Evolutionary conservation across 1,284 basidiomycete species (phyloP).

Genomic region (Moniliella sp.): DNA sequence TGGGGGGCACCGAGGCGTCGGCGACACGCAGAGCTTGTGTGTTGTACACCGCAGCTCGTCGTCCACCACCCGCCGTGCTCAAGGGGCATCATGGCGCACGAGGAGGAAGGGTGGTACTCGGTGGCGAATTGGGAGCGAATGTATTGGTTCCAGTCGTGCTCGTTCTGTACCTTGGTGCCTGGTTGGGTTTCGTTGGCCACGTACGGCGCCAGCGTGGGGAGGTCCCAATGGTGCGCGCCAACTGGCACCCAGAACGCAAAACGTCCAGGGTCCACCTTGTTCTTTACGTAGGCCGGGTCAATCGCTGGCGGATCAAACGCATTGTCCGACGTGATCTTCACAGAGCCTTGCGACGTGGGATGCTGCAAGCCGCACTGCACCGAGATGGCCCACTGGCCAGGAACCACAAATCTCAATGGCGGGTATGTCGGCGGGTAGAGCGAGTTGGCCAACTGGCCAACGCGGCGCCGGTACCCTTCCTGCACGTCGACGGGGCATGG

Average conservation of each 20-base stretch:
- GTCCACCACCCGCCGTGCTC: slow-evolving; percentile 48
- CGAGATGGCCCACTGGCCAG: slow-evolving; percentile 10
- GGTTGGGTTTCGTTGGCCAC: slow-evolving; percentile 6
- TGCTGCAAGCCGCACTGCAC: slow-evolving; percentile 18
- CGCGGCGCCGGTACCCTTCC: slow-evolving; percentile 47
- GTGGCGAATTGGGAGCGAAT: slow-evolving; percentile 23
- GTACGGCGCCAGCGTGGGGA: slow-evolving; percentile 5
- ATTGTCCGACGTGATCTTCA: slow-evolving; percentile 12
- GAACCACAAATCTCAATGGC: slow-evolving; percentile 18
- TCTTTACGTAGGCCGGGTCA: slow-evolving; percentile 17
- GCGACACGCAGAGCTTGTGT: slow-evolving; percentile 43
- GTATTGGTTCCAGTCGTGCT: slow-evolving; percentile 11
- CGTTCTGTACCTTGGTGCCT: slow-evolving; percentile 4
- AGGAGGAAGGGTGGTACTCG: slow-evolving; percentile 40
- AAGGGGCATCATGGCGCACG: slow-evolving; percentile 47
- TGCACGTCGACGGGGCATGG: slow-evolving; percentile 42
- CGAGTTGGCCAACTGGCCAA: slow-evolving; percentile 37
- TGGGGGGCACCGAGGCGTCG: slow-evolving; percentile 34
- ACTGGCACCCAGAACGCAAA: slow-evolving; percentile 13
- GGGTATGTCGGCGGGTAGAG: slow-evolving; percentile 8
- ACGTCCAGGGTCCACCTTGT: slow-evolving; percentile 12
- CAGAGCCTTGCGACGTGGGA: slow-evolving; percentile 21
- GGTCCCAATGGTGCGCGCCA: slow-evolving; percentile 11
- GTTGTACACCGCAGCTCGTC: slow-evolving; percentile 46
- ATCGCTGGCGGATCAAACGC: slow-evolving; percentile 14